Percentiles rank a stretch among this genome's conserved stretches.
Evolutionary conservation across 345 rosid species (phyloP).

Genomic region (Lumnitzera littorea): DNA sequence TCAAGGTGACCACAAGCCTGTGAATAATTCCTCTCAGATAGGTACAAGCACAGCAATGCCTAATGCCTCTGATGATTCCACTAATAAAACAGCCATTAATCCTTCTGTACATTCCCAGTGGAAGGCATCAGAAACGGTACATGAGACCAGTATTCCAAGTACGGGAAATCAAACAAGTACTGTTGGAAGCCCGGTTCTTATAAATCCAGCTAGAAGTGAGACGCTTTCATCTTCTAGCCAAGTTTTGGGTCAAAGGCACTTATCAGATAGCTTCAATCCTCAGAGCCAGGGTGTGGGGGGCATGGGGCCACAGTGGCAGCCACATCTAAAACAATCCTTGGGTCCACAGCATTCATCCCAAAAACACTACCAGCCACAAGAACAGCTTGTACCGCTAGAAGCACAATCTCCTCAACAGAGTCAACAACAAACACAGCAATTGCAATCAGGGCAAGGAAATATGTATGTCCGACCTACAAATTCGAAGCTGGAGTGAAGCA

Average conservation of each 20-base stretch:
- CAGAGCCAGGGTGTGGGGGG: conserved; percentile 37
- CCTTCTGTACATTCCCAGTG: conserved; percentile 41
- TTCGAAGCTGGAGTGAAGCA: conserved; percentile 56
- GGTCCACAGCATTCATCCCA: conserved; percentile 35
- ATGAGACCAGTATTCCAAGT: conserved; percentile 31
- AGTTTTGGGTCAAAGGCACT: conserved; percentile 50
- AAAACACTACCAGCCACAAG: conserved; percentile 42
- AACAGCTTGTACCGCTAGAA: conserved; percentile 24
- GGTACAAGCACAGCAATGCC: conserved; percentile 29
- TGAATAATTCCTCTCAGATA: conserved; percentile 27
- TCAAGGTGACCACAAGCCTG: conserved; percentile 39
- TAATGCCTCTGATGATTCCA: conserved; percentile 39
- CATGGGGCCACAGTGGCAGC: conserved; percentile 33
- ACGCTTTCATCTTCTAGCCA: conserved; percentile 37
- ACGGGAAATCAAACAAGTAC: conserved; percentile 37
- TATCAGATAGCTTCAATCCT: conserved; percentile 48
- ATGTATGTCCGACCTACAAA: conserved; percentile 50
- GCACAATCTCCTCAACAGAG: conserved; percentile 6
- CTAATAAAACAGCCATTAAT: conserved; percentile 23
- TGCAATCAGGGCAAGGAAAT: conserved; percentile 55
- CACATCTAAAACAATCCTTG: conserved; percentile 36
- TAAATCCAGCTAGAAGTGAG: conserved; percentile 46
- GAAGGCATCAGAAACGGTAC: conserved; percentile 50
- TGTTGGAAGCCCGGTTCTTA: conserved; percentile 32
- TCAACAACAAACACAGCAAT: conserved; percentile 39